These are phyloP conservation scores for Oryza glumipatula DNA, from an alignment of 176 grass and related monocot genomes.

Conservation along the genomic window DNA sequence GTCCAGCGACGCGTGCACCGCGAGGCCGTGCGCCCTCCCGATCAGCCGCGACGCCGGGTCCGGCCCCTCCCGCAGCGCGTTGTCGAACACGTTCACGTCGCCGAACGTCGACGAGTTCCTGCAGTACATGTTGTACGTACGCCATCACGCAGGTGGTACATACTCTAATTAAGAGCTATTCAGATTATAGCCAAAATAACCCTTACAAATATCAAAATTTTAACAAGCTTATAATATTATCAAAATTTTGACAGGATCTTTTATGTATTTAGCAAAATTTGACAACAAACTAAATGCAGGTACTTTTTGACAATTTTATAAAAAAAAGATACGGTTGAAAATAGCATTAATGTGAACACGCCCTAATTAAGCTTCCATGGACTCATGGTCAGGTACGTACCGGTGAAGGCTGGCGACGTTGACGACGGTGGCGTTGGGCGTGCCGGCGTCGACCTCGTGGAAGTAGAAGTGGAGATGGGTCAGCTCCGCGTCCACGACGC, in stretches of 20 bases:
- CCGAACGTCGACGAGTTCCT: conserved; percentile 59
- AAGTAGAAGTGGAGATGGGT: conserved; percentile 79
- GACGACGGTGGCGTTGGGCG: conserved; percentile 49
- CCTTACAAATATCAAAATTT: too few species aligned
- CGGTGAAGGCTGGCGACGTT: conserved; percentile 38
- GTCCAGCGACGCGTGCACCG: conserved; percentile 55
- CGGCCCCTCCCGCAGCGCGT: conserved; percentile 48
- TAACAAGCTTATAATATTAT: too few species aligned
- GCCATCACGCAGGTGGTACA: too few species aligned
- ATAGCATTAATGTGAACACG: too few species aligned
- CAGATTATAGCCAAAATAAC: too few species aligned
- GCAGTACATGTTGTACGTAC: neutral
- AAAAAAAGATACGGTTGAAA: too few species aligned
- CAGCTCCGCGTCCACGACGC: neutral
- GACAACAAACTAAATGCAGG: too few species aligned
- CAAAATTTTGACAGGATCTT: too few species aligned
- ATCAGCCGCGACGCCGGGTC: conserved; percentile 51
- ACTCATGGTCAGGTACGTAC: conserved; percentile 25
- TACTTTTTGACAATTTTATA: too few species aligned
- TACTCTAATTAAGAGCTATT: too few species aligned
- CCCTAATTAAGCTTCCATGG: too few species aligned
- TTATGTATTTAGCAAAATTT: too few species aligned
- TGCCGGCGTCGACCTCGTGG: conserved; percentile 56
- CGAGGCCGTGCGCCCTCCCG: conserved; percentile 51
- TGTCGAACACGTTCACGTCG: conserved; percentile 55